These are phyloP conservation scores for Penicillium paradoxum DNA, from an alignment of 495 filamentous ascomycete species.

Conservation along the genomic window DNA sequence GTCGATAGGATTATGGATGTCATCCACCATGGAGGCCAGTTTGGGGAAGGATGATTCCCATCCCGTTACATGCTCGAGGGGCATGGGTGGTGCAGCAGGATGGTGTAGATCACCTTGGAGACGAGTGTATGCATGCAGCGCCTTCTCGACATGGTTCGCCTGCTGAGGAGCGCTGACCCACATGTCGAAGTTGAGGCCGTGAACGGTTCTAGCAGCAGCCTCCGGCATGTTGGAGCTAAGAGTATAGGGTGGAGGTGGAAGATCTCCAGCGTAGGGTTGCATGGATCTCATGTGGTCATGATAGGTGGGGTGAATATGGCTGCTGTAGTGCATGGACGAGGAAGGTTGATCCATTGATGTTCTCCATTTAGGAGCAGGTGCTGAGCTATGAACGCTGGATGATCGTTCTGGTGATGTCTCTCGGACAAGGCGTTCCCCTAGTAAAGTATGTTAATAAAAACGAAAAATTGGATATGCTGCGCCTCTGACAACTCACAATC, in stretches of 20 bases:
- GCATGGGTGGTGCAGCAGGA: constrained; percentile 33
- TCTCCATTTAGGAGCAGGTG: constrained; percentile 35
- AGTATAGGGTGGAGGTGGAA: constrained; percentile 36
- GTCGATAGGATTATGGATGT: constrained; percentile 31
- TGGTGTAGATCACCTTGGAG: constrained; percentile 41
- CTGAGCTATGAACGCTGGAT: constrained; percentile 28
- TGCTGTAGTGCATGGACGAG: constrained; percentile 31
- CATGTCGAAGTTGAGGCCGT: constrained; percentile 49
- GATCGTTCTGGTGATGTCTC: constrained; percentile 37
- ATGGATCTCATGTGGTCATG: constrained; percentile 33
- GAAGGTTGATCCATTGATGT: constrained; percentile 36
- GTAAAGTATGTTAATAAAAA: constrained; percentile 11
- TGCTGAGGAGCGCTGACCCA: constrained; percentile 44
- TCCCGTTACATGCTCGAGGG: constrained; percentile 37
- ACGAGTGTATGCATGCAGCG: constrained; percentile 47
- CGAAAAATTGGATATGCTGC: background rate
- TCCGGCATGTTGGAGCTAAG: constrained; percentile 36
- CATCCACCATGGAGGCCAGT: constrained; percentile 34
- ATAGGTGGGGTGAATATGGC: constrained; percentile 25
- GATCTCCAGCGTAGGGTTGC: constrained; percentile 34
- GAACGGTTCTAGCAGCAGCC: constrained; percentile 28
- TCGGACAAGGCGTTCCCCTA: constrained; percentile 44
- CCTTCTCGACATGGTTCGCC: constrained; percentile 37
- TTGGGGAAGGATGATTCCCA: constrained; percentile 48
- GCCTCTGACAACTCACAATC: constrained; percentile 34